Evolutionary conservation across 2,329 filamentous ascomycete genomes (phyloP), one percentile per base, ranked within the genome.

Genomic region (Xenosphaeropsis pyriputrescens): DNA sequence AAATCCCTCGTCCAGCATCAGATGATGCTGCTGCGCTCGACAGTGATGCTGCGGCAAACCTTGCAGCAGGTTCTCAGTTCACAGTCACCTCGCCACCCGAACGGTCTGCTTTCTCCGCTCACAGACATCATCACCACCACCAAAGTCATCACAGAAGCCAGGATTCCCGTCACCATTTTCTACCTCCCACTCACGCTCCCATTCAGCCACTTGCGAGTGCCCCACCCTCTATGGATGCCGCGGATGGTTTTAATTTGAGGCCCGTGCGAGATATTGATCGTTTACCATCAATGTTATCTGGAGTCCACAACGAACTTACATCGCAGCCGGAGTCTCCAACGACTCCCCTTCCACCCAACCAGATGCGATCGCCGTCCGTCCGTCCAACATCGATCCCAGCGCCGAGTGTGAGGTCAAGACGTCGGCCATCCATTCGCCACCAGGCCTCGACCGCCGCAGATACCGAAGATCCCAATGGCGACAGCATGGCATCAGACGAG

Each of bases 271-370:
- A 93, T 54, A 68, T 75, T 33, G 85, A 96, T 55, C 76, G 86
- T 42, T 70, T 91, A 41, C 84, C 81, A 34, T 91, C 82, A 37
- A 93, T 91, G 78, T 67, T 79, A 33, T 73, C 80, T 6, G 71
- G 79, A 31, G 65, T 79, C 38, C 72, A 81, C 44, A 67, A 71
- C 9, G 79, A 81, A 38, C 62, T 86, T 38, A 71, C 72, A 32
- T 95, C 89, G n/a, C 88, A 93, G 55, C 91, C 91, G 7, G 83
- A 88, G 40, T 95, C 86, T 11, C 86, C 86, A 1, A 91, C 85
- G 6, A 93, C 86, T 1, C 86, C 86, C 12, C 68, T 82, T 33
- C 79, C 79, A 34, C 75, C 79, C 1, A 64, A 76, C 18, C 77
- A 79, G 60, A 54, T 70, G 42, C 57, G 65, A 50, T 72, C 74